A percentile compares a stretch with the other conserved stretches of the same genome.
Evolutionary conservation across 148 eudicot genomes (phyloP).

Genomic region (Polygonum maritimum): DNA sequence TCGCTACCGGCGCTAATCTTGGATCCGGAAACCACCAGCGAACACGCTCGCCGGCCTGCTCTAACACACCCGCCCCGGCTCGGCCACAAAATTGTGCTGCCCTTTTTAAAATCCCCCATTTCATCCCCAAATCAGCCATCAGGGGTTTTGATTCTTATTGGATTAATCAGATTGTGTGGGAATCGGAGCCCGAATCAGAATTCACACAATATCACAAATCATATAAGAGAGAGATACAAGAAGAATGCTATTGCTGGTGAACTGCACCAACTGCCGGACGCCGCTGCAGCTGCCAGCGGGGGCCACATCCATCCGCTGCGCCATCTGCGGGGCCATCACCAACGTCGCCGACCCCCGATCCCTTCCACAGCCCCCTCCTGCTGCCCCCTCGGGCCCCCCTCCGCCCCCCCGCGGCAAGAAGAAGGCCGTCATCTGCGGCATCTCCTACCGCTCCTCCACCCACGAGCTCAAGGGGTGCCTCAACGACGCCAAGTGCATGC

Average conservation of each 20-base stretch:
- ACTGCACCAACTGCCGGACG: constrained; percentile 77
- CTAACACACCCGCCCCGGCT: too few relatives aligned
- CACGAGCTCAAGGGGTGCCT: constrained; percentile 85
- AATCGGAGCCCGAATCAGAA: too few relatives aligned
- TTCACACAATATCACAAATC: too few relatives aligned
- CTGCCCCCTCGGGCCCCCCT: constrained; percentile 46
- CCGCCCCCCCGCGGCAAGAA: constrained; percentile 48
- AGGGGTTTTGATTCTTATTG: too few relatives aligned
- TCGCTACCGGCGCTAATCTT: too few relatives aligned
- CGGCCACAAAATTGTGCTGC: too few relatives aligned
- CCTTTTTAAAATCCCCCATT: too few relatives aligned
- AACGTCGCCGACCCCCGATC: constrained; percentile 54
- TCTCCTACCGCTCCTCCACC: constrained; percentile 53
- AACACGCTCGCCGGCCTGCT: too few relatives aligned
- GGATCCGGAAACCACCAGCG: too few relatives aligned
- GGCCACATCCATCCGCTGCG: constrained; percentile 74
- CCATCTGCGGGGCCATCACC: constrained; percentile 66
- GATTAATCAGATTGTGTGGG: too few relatives aligned
- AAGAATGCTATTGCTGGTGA: constrained; percentile 56
- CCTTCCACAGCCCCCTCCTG: constrained; percentile 28
- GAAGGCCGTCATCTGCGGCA: constrained; percentile 84
- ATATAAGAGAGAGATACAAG: too few relatives aligned
- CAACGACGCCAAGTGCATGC: constrained; percentile 95
- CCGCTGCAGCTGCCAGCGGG: constrained; percentile 79
- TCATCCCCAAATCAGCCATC: too few relatives aligned